These are phyloP conservation scores for Platanthera guangdongensis DNA, from an alignment of 106 monocot species.

Conservation along the genomic window DNA sequence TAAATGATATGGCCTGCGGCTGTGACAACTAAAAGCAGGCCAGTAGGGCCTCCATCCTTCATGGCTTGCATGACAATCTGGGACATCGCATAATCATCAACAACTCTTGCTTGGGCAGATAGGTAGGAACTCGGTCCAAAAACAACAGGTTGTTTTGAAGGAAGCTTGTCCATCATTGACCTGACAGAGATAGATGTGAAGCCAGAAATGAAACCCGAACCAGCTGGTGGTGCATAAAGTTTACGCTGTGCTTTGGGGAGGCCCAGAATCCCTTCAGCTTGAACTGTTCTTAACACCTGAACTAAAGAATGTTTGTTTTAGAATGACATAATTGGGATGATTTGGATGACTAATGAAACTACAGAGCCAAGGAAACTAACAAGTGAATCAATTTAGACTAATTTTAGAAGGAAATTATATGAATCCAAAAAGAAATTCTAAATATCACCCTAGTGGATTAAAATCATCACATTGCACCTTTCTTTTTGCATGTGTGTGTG, in stretches of 20 bases:
- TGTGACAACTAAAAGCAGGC: conserved; percentile 82
- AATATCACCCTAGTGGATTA: background rate
- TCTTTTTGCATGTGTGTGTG: no score
- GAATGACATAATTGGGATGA: background rate
- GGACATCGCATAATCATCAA: conserved; percentile 91
- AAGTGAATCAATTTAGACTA: background rate
- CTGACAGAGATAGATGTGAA: conserved; percentile 59
- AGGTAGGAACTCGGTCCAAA: conserved; percentile 82
- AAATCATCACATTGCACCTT: background rate
- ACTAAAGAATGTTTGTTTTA: background rate
- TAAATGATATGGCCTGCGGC: conserved; percentile 95
- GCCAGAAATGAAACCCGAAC: conserved; percentile 88
- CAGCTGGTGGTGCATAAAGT: conserved; percentile 81
- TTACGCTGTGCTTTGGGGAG: conserved; percentile 73
- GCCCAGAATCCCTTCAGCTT: conserved; percentile 82
- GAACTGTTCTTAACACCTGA: conserved; percentile 78
- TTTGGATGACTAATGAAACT: background rate
- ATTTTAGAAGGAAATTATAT: background rate
- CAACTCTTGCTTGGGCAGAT: conserved; percentile 76
- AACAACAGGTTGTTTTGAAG: conserved; percentile 37
- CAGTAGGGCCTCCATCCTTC: conserved; percentile 46
- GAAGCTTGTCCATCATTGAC: conserved; percentile 48
- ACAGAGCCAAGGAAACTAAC: background rate
- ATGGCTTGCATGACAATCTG: conserved; percentile 63
- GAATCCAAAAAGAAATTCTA: background rate